Evolutionary conservation across 2,329 filamentous ascomycete species (phyloP), one percentile per base, ranked within the genome.

Genomic region (Colletotrichum spinosum): DNA sequence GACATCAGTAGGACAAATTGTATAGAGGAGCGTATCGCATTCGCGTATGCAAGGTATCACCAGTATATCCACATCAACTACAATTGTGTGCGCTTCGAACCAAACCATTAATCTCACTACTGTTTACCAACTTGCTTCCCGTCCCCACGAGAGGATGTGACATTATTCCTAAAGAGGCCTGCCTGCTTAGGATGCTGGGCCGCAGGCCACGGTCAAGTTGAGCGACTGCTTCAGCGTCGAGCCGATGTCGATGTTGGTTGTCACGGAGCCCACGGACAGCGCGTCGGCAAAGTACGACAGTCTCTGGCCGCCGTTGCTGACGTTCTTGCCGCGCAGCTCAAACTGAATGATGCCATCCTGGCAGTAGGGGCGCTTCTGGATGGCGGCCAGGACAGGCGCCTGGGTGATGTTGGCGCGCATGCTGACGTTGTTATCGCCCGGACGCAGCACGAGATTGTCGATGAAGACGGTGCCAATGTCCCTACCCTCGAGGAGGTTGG

Each of bases 281-380:
- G 87, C 86, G 15, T 83, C 78, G 64, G 82, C 79, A 66, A 86
- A 88, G 76, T 90, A 90, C 42, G 76, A 73, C 56, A 91, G 76
- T 50, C 80, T 75, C 72, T 87, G 72, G 65, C 84, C 86, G 67
- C 82, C 65, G 73, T 85, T 84, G 49, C 78, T 69, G 65, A 88
- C 87, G 37, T 79, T 76, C 60, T 82, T 80, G 56, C 87, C 88
- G 7, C 78, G 74, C 60, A 90, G 81, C 60, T 82, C 73, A 70
- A 91, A 80, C 50, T 87, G 84, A 2, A 91, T 72, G 2, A 86
- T 74, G 49, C 84, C 84, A 55, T 81, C 79, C 60, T 83, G 78
- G 78, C 88, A 91, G 71, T 83, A 84, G 4, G 81, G 80, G 66
- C 77, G 69, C 61, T 74, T 17, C 39, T 70, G 70, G 37, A 85